Evolutionary conservation across 495 filamentous ascomycete genomes (phyloP).

Genomic region (Tuber borchii): DNA sequence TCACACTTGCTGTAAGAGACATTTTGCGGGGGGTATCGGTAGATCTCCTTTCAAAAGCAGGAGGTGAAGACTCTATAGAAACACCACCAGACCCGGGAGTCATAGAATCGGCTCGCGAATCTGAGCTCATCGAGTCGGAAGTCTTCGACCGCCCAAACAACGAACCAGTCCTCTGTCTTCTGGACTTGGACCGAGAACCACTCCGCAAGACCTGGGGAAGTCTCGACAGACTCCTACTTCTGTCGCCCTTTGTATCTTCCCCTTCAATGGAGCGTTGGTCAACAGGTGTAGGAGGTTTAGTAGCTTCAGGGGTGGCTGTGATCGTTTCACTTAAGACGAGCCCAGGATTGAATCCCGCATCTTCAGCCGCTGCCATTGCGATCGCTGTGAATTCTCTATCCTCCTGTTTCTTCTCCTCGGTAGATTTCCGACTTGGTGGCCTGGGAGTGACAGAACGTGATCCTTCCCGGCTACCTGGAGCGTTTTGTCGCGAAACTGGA

Average conservation of each 20-base stretch:
- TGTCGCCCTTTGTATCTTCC: not conserved
- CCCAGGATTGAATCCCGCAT: slow-evolving; percentile 23
- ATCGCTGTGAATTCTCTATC: slow-evolving; percentile 23
- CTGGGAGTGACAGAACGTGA: slow-evolving; percentile 10
- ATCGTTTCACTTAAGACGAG: slow-evolving; percentile 17
- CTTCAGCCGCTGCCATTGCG: slow-evolving; percentile 25
- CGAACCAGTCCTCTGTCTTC: not conserved
- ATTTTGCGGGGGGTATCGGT: not conserved
- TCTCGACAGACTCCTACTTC: slow-evolving; percentile 2
- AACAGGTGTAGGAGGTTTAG: not conserved
- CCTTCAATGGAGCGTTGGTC: not conserved
- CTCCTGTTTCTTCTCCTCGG: slow-evolving; percentile 14
- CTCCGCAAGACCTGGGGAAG: not conserved
- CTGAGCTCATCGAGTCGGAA: not conserved
- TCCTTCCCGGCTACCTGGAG: not conserved
- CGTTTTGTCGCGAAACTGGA: not conserved
- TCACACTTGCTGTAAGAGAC: not conserved
- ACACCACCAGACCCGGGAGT: not conserved
- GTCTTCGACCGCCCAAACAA: not conserved
- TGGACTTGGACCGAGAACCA: not conserved
- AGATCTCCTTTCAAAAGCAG: not conserved
- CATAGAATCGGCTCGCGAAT: not conserved
- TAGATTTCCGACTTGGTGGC: slow-evolving; percentile 4
- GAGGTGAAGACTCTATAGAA: not conserved
- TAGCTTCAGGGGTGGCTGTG: not conserved